Evolutionary conservation across 306 rosid genomes (phyloP).

Genomic region (Vigna mungo): DNA sequence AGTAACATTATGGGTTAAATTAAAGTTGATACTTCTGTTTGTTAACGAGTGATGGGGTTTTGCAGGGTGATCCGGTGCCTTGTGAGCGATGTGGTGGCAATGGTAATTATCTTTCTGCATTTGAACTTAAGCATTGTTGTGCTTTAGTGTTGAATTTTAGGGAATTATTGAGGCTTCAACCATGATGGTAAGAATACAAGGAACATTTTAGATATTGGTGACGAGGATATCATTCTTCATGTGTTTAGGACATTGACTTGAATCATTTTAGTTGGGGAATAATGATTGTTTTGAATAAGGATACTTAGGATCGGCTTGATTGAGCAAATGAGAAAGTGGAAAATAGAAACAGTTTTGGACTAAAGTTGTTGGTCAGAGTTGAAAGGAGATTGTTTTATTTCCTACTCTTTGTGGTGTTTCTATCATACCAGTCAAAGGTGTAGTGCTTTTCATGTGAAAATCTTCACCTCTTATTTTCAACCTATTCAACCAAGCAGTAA

Average conservation of each 20-base stretch:
- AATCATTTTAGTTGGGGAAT: background rate
- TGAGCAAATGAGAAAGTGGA: slow-evolving; percentile 21
- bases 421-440: slow-evolving; percentile 2
- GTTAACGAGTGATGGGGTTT: slow-evolving; percentile 41
- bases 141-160: background rate
- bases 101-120: slow-evolving; percentile 57
- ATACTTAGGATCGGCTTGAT: slow-evolving; percentile 10
- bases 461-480: slow-evolving; percentile 15
- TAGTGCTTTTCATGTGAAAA: slow-evolving; percentile 1
- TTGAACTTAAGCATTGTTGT: slow-evolving; percentile 19
- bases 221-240: background rate
- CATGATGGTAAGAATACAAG: slow-evolving; percentile 9
- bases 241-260: slow-evolving; percentile 15
- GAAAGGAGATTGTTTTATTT: background rate
- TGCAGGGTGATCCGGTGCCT: slow-evolving; percentile 95
- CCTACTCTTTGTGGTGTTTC: background rate
- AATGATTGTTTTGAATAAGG: background rate
- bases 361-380: background rate
- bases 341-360: slow-evolving; percentile 26
- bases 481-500: slow-evolving; percentile 11
- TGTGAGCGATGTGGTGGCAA: slow-evolving; percentile 97
- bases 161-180: background rate
- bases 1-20: slow-evolving; percentile 28
- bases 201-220: background rate
- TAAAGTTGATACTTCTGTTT: slow-evolving; percentile 23